These are phyloP conservation scores for Cryptococcus floricola DNA, from an alignment of 1,284 basidiomycete species.

Conservation along the genomic window DNA sequence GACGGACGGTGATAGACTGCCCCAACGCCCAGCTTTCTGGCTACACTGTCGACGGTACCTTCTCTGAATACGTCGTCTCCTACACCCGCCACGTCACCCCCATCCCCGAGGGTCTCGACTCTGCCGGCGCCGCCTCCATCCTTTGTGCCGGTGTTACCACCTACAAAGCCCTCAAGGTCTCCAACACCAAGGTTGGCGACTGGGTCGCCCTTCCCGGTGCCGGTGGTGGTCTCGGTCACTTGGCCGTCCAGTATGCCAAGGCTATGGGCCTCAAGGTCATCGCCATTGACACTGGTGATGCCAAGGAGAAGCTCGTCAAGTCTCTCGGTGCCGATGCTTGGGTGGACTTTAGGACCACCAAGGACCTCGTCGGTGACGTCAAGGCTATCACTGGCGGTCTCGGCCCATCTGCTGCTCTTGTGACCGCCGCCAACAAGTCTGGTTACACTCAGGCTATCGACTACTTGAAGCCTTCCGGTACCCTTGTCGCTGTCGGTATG, in stretches of 20 bases:
- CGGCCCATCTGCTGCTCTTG: conserved; percentile 70
- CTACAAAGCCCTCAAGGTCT: conserved; percentile 78
- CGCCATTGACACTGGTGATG: conserved; percentile 69
- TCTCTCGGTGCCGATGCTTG: conserved; percentile 59
- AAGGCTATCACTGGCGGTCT: conserved; percentile 61
- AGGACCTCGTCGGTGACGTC: conserved; percentile 41
- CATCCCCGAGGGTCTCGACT: conserved; percentile 65
- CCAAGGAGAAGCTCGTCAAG: conserved; percentile 61
- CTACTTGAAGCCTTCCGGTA: conserved; percentile 61
- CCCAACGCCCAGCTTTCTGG: conserved; percentile 61
- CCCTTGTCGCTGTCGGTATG: conserved; percentile 70
- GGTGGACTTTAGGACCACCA: conserved; percentile 65
- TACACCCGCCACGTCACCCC: conserved; percentile 60
- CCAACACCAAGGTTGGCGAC: conserved; percentile 65
- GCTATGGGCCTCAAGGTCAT: conserved; percentile 65
- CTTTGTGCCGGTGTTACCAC: conserved; percentile 63
- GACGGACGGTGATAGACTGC: conserved; percentile 51
- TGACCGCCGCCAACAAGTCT: conserved; percentile 55
- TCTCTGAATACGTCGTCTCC: conserved; percentile 69
- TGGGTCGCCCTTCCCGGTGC: conserved; percentile 66
- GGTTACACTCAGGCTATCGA: conserved; percentile 69
- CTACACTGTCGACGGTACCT: conserved; percentile 76
- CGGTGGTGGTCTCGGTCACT: conserved; percentile 46
- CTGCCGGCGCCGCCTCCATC: conserved; percentile 71
- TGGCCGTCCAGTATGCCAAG: not conserved